Evolutionary conservation across 2,329 filamentous ascomycete species (phyloP), one percentile per base, ranked within the genome.

Genomic region (Clonostachys rosea): DNA sequence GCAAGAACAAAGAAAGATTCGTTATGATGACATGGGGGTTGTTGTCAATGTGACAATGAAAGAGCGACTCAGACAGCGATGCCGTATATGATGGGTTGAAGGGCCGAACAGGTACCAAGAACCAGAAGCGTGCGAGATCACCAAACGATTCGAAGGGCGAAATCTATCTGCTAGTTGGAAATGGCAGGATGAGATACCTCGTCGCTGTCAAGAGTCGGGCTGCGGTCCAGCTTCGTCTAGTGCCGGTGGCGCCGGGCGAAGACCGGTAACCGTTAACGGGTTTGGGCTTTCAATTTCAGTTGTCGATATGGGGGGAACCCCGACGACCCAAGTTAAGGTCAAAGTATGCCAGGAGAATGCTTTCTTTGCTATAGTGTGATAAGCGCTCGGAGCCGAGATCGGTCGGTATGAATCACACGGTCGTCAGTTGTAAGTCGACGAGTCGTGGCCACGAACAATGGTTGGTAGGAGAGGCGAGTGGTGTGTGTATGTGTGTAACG

Each of bases 1-100:
- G 59, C 57, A 54, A 54, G 56, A 66, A 62, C 55, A 57, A 56
- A 59, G 60, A 59, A 52, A 56, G 58, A 59, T 60, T 67, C 69
- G 69, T 73, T 73, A 73, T 65, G 55, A 63, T 60, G 61, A 71
- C 69, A 73, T 73, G 60, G 61, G 63, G 9, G 24, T 30, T 24
- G 35, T 47, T 20, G 47, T 51, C 45, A 35, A 54, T 53, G 50
- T 39, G 42, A 17, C 30, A 43, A 36, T 40, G 18, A 43, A 59
- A 62, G 57, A 59, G 56, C 57, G 61, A 57, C 54, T 59, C 54
- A 52, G 51, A 54, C 54, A 30, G 24, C 24, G 24, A 30, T 30
- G 24, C 24, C 24, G 24, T 30, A 9, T 30, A 9, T 30, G 24
- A 30, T 30, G 24, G 24, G 9, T 30, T 30, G 24, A 30, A 55